These are phyloP conservation scores for Epichloe festucae DNA, from an alignment of 2,329 filamentous ascomycete genomes.

Conservation along the genomic window DNA sequence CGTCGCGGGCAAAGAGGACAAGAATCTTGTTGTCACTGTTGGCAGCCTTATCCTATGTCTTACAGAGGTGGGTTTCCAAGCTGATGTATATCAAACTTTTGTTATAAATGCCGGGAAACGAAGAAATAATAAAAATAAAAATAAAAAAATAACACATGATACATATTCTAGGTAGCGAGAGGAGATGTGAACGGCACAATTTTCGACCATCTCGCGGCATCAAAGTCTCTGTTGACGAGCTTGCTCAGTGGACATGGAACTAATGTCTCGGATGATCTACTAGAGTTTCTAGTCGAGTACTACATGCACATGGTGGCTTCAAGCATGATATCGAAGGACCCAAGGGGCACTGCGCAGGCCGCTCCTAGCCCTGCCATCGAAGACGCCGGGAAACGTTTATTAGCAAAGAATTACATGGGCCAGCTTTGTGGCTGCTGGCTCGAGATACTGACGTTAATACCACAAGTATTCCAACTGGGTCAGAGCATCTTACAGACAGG, in stretches of 20 bases:
- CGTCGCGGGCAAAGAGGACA: conserved; percentile 19
- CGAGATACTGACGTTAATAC: conserved; percentile 23
- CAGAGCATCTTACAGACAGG: conserved; percentile 21
- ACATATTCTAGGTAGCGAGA: conserved; percentile 18
- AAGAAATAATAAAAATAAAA: too few relatives aligned
- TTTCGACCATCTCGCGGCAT: conserved; percentile 32
- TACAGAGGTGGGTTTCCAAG: conserved; percentile 25
- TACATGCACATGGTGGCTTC: conserved; percentile 33
- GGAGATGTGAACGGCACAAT: conserved; percentile 32
- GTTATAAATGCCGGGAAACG: too few relatives aligned
- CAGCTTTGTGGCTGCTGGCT: conserved; percentile 28
- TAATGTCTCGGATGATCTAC: conserved; percentile 22
- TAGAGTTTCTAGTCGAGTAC: conserved; percentile 34
- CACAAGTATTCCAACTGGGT: conserved; percentile 29
- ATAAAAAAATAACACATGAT: background rate
- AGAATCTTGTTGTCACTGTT: conserved; percentile 26
- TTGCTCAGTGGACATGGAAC: conserved; percentile 21
- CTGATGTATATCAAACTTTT: too few relatives aligned
- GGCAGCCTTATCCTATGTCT: conserved; percentile 33
- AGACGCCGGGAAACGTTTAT: conserved; percentile 16
- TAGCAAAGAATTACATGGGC: conserved; percentile 20
- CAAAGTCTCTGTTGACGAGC: conserved; percentile 26
- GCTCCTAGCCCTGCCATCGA: conserved; percentile 20
- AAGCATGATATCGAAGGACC: conserved; percentile 32
- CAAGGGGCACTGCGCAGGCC: conserved; percentile 15